Conservation (phyloP, 2,329 filamentous ascomycete species). For the Cadophora luteo-olivacea region DNA sequence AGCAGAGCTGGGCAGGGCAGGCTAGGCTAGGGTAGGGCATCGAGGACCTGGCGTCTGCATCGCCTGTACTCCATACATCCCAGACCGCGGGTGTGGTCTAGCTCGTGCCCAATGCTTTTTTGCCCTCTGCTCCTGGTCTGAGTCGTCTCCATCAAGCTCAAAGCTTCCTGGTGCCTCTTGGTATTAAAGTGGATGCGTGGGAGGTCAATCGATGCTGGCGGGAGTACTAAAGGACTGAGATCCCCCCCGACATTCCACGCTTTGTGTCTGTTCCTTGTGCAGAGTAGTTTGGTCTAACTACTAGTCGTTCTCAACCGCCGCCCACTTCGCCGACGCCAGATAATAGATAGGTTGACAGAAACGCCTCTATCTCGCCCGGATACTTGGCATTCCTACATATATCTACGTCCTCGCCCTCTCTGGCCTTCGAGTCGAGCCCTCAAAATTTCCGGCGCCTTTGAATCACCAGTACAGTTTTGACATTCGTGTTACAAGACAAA, state of each 20-base stretch:
- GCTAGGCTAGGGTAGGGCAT: no score
- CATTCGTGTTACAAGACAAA: background rate
- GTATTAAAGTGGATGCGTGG: constrained; percentile 19
- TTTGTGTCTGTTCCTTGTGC: background rate
- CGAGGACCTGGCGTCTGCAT: constrained; percentile 6
- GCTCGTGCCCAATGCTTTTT: constrained; percentile 25
- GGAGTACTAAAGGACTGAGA: constrained; percentile 30
- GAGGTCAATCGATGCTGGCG: constrained; percentile 20
- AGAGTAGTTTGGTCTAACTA: constrained; percentile 12
- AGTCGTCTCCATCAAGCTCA: constrained; percentile 18
- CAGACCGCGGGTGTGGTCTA: background rate
- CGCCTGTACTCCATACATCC: constrained; percentile 1
- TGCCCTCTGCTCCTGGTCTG: constrained; percentile 1
- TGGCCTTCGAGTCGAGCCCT: background rate
- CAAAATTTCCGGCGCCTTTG: background rate
- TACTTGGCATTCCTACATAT: constrained; percentile 16
- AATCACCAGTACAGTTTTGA: background rate
- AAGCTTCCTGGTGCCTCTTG: constrained; percentile 2
- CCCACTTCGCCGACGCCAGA: constrained; percentile 19
- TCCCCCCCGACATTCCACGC: constrained; percentile 29
- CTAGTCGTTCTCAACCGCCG: constrained; percentile 13
- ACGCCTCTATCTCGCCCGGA: constrained; percentile 20
- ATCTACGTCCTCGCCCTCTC: background rate
- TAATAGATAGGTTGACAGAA: constrained; percentile 14
- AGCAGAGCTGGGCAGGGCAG: no score